Percentiles rank a stretch among this genome's conserved stretches.
Conservation (phyloP, 139 green algal genomes). For the Picochlorum sp. region DNA sequence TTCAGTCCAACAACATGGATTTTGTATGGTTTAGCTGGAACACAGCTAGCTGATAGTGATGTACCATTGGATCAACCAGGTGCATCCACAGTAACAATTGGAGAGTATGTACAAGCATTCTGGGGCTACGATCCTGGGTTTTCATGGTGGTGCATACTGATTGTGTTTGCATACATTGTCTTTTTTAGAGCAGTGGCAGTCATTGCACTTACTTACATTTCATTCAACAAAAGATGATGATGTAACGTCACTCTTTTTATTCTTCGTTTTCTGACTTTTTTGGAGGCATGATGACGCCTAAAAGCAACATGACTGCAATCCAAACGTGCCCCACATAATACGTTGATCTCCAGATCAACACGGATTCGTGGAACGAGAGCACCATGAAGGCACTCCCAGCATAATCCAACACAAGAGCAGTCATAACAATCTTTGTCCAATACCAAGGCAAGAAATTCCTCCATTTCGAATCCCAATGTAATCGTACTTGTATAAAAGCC, state of each 20-base stretch:
- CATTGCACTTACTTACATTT: slow-evolving; percentile 48
- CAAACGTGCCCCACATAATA: slow-evolving; percentile 32
- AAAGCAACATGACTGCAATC: slow-evolving; percentile 28
- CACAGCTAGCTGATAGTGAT: slow-evolving; percentile 20
- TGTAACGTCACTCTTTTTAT: background rate
- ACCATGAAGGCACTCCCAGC: slow-evolving; percentile 38
- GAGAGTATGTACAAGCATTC: slow-evolving; percentile 28
- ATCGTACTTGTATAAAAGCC: slow-evolving; percentile 33
- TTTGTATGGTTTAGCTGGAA: slow-evolving; percentile 5
- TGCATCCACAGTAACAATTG: slow-evolving; percentile 18
- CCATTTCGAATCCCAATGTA: slow-evolving; percentile 4
- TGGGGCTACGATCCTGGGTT: slow-evolving; percentile 63
- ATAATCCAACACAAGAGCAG: slow-evolving; percentile 38
- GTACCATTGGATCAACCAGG: slow-evolving; percentile 8
- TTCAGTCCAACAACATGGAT: slow-evolving; percentile 44
- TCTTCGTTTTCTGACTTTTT: background rate
- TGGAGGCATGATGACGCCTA: slow-evolving; percentile 22
- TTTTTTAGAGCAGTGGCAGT: slow-evolving; percentile 28
- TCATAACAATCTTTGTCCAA: slow-evolving; percentile 28
- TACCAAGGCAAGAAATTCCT: slow-evolving; percentile 18
- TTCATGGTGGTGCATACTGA: slow-evolving; percentile 37
- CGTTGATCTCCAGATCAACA: slow-evolving; percentile 32
- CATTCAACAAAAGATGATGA: slow-evolving; percentile 57
- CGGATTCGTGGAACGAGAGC: slow-evolving; percentile 20
- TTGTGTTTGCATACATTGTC: slow-evolving; percentile 44